These are phyloP conservation scores for Penicillium sp. DNA, from an alignment of 2,329 filamentous ascomycete genomes.

Conservation along the genomic window DNA sequence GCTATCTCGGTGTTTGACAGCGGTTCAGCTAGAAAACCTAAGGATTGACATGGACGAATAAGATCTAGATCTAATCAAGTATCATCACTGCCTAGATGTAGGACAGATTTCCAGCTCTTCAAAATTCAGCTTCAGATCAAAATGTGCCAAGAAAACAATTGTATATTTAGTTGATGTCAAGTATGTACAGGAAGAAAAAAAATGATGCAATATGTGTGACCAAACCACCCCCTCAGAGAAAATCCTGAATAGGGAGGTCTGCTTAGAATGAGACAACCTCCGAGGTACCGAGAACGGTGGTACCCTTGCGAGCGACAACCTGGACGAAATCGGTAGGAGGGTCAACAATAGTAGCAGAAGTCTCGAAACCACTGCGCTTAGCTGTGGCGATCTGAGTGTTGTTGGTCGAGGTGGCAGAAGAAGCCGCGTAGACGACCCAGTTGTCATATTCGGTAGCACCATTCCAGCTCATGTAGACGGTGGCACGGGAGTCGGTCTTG, in stretches of 20 bases:
- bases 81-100: too few relatives aligned
- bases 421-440: conserved; percentile 33
- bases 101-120: too few relatives aligned
- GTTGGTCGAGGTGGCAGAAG: conserved; percentile 18
- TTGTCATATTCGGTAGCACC: conserved; percentile 36
- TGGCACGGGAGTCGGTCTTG: not conserved
- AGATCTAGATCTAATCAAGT: not conserved
- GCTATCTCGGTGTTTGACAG: not conserved
- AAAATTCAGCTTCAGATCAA: not conserved
- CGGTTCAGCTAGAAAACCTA: not conserved
- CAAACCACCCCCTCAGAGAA: not conserved
- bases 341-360: conserved; percentile 17
- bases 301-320: conserved; percentile 31
- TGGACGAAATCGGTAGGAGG: conserved; percentile 24
- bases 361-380: conserved; percentile 32
- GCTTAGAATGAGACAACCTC: conserved; percentile 5
- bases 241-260: not conserved
- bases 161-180: not conserved
- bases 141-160: not conserved
- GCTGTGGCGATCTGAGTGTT: conserved; percentile 22
- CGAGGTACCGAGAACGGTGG: conserved; percentile 24
- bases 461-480: conserved; percentile 41
- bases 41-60: too few relatives aligned
- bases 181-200: not conserved
- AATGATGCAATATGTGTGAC: not conserved